Percentiles rank a stretch among this genome's conserved stretches.
Conservation (phyloP, 176 grass and related monocot genomes). For the Urochloa ruziziensis region DNA sequence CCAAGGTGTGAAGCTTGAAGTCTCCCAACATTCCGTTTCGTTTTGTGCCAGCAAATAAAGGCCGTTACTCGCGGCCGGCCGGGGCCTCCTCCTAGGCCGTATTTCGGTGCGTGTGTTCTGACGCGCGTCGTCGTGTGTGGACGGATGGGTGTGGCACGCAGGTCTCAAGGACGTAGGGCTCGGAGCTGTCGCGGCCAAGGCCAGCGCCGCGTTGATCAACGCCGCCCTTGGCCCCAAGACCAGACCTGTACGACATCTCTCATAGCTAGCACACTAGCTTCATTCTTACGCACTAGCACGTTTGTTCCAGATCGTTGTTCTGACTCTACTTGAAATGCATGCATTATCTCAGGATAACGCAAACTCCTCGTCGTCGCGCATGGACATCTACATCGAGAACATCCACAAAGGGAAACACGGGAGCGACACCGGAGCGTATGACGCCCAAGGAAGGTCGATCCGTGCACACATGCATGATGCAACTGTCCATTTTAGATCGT, state of each 20-base stretch:
- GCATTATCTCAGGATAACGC: conserved; percentile 62
- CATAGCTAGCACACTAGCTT: too few relatives aligned
- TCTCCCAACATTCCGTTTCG: not conserved
- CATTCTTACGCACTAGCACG: too few relatives aligned
- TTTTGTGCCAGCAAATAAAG: not conserved
- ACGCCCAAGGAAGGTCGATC: conserved; percentile 71
- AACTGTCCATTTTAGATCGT: not conserved
- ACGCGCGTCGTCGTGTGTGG: not conserved
- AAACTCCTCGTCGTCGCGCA: conserved; percentile 7
- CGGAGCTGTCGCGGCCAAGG: not conserved
- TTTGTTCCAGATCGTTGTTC: too few relatives aligned
- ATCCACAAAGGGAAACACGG: conserved; percentile 72
- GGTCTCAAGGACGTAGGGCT: conserved; percentile 46
- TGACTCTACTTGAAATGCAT: not conserved
- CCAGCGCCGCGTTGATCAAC: conserved; percentile 40
- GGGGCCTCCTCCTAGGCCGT: not conserved
- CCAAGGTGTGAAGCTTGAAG: conserved; percentile 40
- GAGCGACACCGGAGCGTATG: conserved; percentile 58
- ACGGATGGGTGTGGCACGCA: not conserved
- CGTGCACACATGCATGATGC: too few relatives aligned
- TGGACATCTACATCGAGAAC: conserved; percentile 72
- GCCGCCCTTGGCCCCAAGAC: conserved; percentile 49
- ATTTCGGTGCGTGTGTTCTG: not conserved
- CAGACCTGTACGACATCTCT: conserved; percentile 37
- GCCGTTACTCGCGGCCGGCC: too few relatives aligned